Evolutionary conservation across 2,329 filamentous ascomycete species (phyloP).

Genomic region (Ambrosiella beaveri): DNA sequence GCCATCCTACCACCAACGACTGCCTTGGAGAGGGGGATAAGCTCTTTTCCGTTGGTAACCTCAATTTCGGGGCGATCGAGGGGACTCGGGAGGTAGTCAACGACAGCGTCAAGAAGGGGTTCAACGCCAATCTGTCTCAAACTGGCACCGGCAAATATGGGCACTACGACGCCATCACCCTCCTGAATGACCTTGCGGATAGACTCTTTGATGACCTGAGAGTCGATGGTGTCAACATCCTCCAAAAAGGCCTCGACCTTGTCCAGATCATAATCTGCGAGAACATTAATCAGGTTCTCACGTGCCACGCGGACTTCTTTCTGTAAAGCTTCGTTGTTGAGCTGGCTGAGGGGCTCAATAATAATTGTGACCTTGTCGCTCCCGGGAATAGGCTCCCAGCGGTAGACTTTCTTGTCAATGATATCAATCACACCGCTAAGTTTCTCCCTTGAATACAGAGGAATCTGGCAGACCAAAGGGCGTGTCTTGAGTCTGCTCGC

Average conservation of each 20-base stretch:
- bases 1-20: slow-evolving; percentile 22
- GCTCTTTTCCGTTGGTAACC: slow-evolving; percentile 48
- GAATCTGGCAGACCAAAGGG: slow-evolving; percentile 86
- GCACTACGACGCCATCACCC: slow-evolving; percentile 56
- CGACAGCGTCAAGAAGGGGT: slow-evolving; percentile 72
- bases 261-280: slow-evolving; percentile 76
- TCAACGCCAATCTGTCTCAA: slow-evolving; percentile 90
- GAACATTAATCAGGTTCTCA: slow-evolving; percentile 58
- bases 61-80: slow-evolving; percentile 63
- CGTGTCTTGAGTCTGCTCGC: slow-evolving; percentile 62
- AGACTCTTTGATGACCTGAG: slow-evolving; percentile 50
- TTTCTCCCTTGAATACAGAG: slow-evolving; percentile 73
- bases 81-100: slow-evolving; percentile 74
- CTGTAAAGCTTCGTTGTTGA: slow-evolving; percentile 16
- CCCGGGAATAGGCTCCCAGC: slow-evolving; percentile 36
- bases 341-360: slow-evolving; percentile 15
- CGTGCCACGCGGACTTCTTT: slow-evolving; percentile 59
- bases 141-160: slow-evolving; percentile 80
- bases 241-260: slow-evolving; percentile 77
- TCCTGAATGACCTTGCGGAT: slow-evolving; percentile 55
- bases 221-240: slow-evolving; percentile 54
- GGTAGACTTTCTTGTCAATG: slow-evolving; percentile 55
- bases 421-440: slow-evolving; percentile 77
- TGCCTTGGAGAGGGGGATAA: slow-evolving; percentile 21
- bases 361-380: slow-evolving; percentile 27